Percentiles rank a stretch among this genome's conserved stretches.
Evolutionary conservation across 805 yeast species (phyloP).

Genomic region (Wickerhamiella slavikovae): DNA sequence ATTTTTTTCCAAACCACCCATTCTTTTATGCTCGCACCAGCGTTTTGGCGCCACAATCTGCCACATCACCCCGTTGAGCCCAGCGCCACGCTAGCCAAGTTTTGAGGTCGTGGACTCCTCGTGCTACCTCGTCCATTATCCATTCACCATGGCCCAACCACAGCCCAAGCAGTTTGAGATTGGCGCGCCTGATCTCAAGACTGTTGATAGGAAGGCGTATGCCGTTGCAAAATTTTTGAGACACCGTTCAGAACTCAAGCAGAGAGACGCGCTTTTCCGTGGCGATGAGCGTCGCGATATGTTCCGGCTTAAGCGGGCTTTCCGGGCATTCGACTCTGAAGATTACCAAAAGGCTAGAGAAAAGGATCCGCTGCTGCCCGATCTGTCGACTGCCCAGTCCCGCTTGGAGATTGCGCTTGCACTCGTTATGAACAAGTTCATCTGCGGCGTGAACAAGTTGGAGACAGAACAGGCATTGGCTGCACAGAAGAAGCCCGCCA

Average conservation of each 20-base stretch:
- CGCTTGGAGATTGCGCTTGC: slow-evolving; percentile 44
- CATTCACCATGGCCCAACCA: no score
- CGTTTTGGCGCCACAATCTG: no score
- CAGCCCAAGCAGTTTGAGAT: slow-evolving; percentile 9
- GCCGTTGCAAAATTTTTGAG: slow-evolving; percentile 57
- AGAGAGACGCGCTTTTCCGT: slow-evolving; percentile 60
- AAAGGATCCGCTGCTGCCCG: slow-evolving; percentile 25
- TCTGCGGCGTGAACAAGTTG: slow-evolving; percentile 58
- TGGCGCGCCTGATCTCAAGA: slow-evolving; percentile 16
- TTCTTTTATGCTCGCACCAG: no score
- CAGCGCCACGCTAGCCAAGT: no score
- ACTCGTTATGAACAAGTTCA: slow-evolving; percentile 51
- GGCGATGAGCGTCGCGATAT: slow-evolving; percentile 51
- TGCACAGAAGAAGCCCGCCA: slow-evolving; percentile 50
- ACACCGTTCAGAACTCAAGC: slow-evolving; percentile 45
- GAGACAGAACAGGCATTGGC: slow-evolving; percentile 38
- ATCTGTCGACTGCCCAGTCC: slow-evolving; percentile 28
- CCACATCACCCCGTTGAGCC: no score
- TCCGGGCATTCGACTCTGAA: slow-evolving; percentile 53
- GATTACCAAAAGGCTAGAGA: slow-evolving; percentile 37
- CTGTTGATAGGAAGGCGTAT: slow-evolving; percentile 32
- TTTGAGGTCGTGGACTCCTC: no score
- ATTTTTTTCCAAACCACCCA: no score
- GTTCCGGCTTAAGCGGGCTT: slow-evolving; percentile 64
- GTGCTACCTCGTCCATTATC: no score